A percentile compares a stretch with the other conserved stretches of the same genome.
These are phyloP conservation scores for Trametes cingulata DNA, from an alignment of 768 basidiomycete genomes.

Conservation along the genomic window DNA sequence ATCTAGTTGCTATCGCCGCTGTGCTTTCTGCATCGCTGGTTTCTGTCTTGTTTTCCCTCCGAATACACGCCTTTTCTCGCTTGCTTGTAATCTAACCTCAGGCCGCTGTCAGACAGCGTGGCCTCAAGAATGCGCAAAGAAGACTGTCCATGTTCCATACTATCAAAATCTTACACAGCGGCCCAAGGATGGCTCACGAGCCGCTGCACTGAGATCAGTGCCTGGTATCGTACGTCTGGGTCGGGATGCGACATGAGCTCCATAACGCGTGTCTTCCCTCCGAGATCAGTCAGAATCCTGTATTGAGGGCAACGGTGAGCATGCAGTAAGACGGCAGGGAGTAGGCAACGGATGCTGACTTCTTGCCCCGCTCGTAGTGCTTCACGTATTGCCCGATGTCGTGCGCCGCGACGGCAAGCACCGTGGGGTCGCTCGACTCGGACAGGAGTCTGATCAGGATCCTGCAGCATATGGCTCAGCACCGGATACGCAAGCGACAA, in stretches of 20 bases:
- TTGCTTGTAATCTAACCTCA: background rate
- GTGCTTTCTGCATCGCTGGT: background rate
- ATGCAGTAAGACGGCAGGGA: constrained; percentile 9
- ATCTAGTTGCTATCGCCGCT: background rate
- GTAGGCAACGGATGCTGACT: constrained; percentile 48
- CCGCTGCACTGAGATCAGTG: constrained; percentile 85
- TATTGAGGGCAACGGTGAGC: background rate
- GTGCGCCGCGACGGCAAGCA: constrained; percentile 89
- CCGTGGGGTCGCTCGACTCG: constrained; percentile 68
- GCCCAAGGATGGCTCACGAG: constrained; percentile 91
- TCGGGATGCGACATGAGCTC: constrained; percentile 90
- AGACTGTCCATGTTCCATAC: constrained; percentile 6
- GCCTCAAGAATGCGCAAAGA: background rate
- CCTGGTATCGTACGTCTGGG: constrained; percentile 89
- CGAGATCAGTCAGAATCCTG: constrained; percentile 80
- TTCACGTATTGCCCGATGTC: constrained; percentile 95
- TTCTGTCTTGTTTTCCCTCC: too few relatives aligned
- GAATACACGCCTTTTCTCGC: background rate
- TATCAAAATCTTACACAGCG: constrained; percentile 38
- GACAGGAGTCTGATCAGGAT: constrained; percentile 71
- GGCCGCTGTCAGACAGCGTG: background rate
- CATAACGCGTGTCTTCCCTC: constrained; percentile 86
- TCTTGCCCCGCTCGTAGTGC: constrained; percentile 89
- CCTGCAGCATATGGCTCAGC: constrained; percentile 42
- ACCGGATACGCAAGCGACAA: too few relatives aligned